These are phyloP conservation scores for Chimonanthus salicifolius DNA, from an alignment of 164 flowering plant species.

Conservation along the genomic window DNA sequence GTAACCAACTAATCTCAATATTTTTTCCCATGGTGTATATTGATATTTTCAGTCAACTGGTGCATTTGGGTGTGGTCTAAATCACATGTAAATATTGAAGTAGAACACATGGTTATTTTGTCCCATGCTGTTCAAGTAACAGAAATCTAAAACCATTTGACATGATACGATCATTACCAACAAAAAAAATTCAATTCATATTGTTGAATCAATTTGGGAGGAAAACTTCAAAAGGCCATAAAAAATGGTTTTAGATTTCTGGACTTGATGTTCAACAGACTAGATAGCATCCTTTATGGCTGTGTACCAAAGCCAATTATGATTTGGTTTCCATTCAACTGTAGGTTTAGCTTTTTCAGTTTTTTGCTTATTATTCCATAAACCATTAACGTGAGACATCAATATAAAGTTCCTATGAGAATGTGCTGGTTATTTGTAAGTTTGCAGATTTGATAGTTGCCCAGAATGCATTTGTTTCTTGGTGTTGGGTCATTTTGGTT, in stretches of 20 bases:
- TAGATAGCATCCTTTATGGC: neutral
- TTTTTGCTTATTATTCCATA: too few species aligned
- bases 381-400: too few species aligned
- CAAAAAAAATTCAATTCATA: neutral
- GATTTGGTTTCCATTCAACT: neutral
- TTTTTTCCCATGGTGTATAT: neutral
- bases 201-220: neutral
- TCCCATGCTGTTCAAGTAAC: neutral
- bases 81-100: neutral
- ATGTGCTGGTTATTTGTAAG: too few species aligned
- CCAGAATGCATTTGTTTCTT: neutral
- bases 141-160: neutral
- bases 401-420: too few species aligned
- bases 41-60: neutral
- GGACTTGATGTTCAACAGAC: neutral
- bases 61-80: neutral
- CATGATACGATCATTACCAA: neutral
- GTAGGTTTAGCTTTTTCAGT: too few species aligned
- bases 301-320: neutral
- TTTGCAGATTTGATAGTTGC: neutral
- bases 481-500: neutral
- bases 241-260: too few species aligned
- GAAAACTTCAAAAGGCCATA: too few species aligned
- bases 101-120: neutral
- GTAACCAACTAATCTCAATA: constrained; percentile 28